A percentile compares a stretch with the other conserved stretches of the same genome.
phyloP scores from a whole-genome alignment of 208 protist species.

The Acanthamoeba triangularis region DNA sequence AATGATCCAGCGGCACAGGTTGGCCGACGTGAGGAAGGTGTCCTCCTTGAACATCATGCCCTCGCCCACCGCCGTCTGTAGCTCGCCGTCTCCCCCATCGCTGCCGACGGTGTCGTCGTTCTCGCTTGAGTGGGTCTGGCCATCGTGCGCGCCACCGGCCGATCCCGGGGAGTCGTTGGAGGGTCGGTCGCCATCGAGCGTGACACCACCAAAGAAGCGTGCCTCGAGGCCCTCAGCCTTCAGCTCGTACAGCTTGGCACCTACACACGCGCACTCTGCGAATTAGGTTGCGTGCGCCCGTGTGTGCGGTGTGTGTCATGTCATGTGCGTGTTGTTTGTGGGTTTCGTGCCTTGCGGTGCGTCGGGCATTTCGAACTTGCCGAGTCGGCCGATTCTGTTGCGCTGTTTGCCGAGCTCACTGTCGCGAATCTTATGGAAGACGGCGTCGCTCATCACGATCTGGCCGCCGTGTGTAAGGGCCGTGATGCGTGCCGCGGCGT shows the following conservation, averaged over 20 bases:
- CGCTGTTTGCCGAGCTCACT: not conserved
- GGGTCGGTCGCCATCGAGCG: not conserved
- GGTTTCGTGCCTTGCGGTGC: not conserved
- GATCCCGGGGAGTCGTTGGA: not conserved
- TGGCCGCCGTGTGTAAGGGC: not conserved
- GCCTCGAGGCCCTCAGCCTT: not conserved
- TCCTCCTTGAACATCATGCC: slow-evolving; percentile 51
- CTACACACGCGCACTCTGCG: not conserved
- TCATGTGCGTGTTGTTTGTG: no score
- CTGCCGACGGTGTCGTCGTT: not conserved
- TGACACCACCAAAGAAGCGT: not conserved
- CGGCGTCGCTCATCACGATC: not conserved
- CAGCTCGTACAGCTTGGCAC: not conserved
- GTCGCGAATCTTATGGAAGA: not conserved
- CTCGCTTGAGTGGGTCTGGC: not conserved
- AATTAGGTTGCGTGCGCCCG: no score
- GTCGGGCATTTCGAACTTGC: slow-evolving; percentile 63
- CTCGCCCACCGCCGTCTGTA: slow-evolving; percentile 22
- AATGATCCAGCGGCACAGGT: slow-evolving; percentile 37
- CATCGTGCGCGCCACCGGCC: no score
- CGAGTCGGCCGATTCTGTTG: not conserved
- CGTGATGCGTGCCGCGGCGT: slow-evolving; percentile 27
- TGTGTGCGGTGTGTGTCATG: no score
- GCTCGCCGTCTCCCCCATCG: not conserved
- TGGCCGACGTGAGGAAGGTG: slow-evolving; percentile 41